Evolutionary conservation across 192 early-diverging fungal genomes (phyloP), one percentile per base, ranked within the genome.

Genomic region (Rhizophlyctis rosea): DNA sequence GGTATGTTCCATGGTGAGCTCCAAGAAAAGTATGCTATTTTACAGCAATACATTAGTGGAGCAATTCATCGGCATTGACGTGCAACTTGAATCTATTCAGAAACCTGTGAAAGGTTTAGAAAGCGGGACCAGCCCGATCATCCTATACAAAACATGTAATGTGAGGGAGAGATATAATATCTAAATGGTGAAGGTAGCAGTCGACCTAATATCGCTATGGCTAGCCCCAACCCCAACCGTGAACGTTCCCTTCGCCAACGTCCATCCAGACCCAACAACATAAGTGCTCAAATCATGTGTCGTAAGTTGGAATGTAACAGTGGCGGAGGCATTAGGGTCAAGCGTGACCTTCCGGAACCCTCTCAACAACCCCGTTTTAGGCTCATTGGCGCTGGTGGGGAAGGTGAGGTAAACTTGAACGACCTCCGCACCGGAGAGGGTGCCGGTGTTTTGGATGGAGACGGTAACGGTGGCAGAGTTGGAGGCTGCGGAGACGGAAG

Each of bases 181-280:
- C n/a, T n/a, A n/a, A n/a, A n/a, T n/a, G n/a, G n/a, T n/a, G n/a
- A n/a, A n/a, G n/a, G n/a, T n/a, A n/a, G n/a, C n/a, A n/a, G n/a
- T n/a, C n/a, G n/a, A n/a, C n/a, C n/a, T n/a, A n/a, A 88, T 72
- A 61, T 87, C 85, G 14, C 75, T 61, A 50, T 65, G 68, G 32
- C 68, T 74, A 48, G 84, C 77, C 29, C 86, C 86, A 31, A 87
- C 65, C 25, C 57, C 47, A n/a, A 88, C 50, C 14, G 27, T 57
- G 61, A 77, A 88, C 11, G 61, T 47, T 32, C 86, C 86, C 24
- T 21, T 14, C 5, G 84, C 69, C 32, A 77, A 39, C 5, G 51
- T 58, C 81, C 81, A 89, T 33, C 64, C 44, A 4, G 63, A 30
- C 7, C 3, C n/a, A 11, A 2, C 50, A n/a, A 60, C 76, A 34